Percentiles rank a stretch among this genome's conserved stretches.
These are phyloP conservation scores for Candida arabinofermentans DNA, from an alignment of 805 yeast genomes.

Conservation along the genomic window DNA sequence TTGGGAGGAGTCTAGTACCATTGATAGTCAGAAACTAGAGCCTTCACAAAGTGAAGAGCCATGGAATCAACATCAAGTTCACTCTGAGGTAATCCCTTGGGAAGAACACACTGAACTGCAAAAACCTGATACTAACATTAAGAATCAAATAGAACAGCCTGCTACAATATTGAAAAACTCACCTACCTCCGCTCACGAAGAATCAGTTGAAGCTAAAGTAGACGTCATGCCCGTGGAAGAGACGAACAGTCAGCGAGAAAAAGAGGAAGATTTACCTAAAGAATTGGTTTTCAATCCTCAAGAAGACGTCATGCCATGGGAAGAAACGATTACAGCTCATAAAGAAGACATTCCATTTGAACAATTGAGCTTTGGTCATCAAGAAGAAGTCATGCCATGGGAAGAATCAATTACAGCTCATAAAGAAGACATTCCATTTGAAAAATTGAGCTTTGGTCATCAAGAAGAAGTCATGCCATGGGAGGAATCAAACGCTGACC, in stretches of 20 bases:
- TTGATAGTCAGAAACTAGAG: not conserved
- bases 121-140: too few relatives aligned
- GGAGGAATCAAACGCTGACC: too few relatives aligned
- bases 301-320: conserved; percentile 11
- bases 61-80: not conserved
- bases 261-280: not conserved
- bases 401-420: not conserved
- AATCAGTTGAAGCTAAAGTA: too few relatives aligned
- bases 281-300: too few relatives aligned
- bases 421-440: not conserved
- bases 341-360: not conserved
- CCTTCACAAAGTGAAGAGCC: not conserved
- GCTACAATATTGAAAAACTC: too few relatives aligned
- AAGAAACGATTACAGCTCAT: not conserved
- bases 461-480: conserved; percentile 14
- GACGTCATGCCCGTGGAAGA: not conserved
- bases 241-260: not conserved
- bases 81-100: not conserved
- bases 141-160: too few relatives aligned
- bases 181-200: too few relatives aligned
- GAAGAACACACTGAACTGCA: too few relatives aligned
- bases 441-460: too few relatives aligned
- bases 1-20: not conserved
- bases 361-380: too few relatives aligned
- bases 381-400: not conserved